Evolutionary conservation across 768 basidiomycete genomes (phyloP), one percentile per base, ranked within the genome.

Genomic region (Rhizopogon vinicolor): DNA sequence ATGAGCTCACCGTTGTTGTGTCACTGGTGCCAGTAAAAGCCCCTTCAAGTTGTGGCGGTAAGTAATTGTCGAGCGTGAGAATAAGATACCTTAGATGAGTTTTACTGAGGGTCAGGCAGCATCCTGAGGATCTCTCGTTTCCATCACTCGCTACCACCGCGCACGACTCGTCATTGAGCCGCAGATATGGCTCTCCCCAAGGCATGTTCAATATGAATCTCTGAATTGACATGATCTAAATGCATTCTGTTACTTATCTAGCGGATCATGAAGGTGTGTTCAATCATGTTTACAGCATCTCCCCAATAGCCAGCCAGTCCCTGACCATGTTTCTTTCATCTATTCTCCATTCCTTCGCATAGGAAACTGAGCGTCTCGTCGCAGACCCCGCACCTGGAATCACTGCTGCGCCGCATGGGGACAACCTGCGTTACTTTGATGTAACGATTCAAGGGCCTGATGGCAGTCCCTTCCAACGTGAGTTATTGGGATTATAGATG

Each of bases 351-450:
- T 28, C 45, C 37, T 18, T n/a, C 48, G 44, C 43, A 28, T 63
- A 98, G 96, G 97, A 98, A 81, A 99, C 97, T 35, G 95, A 98
- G 72, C 84, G 97, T 33, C 87, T 99, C 14, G 87, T 96, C 44
- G 87, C 92, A 42, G 97, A 99, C 75, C 94, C 96, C 18, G 95
- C 95, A 2, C 97, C 97, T 19, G 97, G 97, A 51, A 98, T 99
- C 56, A 84, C 91, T n/a, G 97, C 97, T 18, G 72, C 78, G 5
- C 95, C 97, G 2, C 97, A 98, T 62, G 94, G 98, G 2, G 97
- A 99, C 67, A 99, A 99, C 73, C 76, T 99, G 55, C 82, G 97
- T 51, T 98, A 99, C 78, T 99, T 99, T 74, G 94, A 99, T 77
- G 97, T 99, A 49, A 89, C 92, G 43, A 96, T 99, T 62, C 81